Evolutionary conservation across 2,329 filamentous ascomycete genomes (phyloP).

Genomic region (Claviceps africana): DNA sequence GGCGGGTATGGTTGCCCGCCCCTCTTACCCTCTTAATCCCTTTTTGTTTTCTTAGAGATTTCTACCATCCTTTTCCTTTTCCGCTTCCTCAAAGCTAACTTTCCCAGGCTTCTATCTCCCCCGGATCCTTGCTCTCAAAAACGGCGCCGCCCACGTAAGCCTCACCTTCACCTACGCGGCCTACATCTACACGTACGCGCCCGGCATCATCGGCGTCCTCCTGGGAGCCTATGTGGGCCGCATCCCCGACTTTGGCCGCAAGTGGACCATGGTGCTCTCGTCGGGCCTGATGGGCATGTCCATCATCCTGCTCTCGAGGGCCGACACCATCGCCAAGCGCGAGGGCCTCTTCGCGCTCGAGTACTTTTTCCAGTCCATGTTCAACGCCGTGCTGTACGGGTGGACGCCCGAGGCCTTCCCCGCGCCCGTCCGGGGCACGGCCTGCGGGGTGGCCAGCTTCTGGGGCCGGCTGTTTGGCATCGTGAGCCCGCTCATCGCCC

Average conservation of each 20-base stretch:
- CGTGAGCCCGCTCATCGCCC: constrained; percentile 40
- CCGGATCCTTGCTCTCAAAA: constrained; percentile 36
- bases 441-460: constrained; percentile 42
- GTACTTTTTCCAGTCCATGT: constrained; percentile 30
- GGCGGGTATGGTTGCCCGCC: constrained; percentile 14
- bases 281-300: constrained; percentile 30
- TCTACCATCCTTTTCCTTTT: too few relatives aligned
- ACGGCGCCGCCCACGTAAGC: constrained; percentile 27
- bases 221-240: constrained; percentile 28
- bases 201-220: constrained; percentile 36
- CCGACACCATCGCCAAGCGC: constrained; percentile 23
- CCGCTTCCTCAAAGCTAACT: too few relatives aligned
- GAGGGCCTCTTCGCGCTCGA: constrained; percentile 28
- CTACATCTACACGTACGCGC: constrained; percentile 40
- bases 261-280: constrained; percentile 31
- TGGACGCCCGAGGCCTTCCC: constrained; percentile 45
- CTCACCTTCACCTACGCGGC: constrained; percentile 34
- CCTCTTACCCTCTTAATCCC: too few relatives aligned
- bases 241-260: constrained; percentile 23
- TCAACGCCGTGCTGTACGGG: constrained; percentile 23
- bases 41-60: too few relatives aligned
- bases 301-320: constrained; percentile 30
- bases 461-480: constrained; percentile 46
- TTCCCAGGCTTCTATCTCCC: constrained; percentile 28
- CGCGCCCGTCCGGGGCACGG: constrained; percentile 38